Evolutionary conservation across 2,329 filamentous ascomycete species (phyloP).

Genomic region (Colletotrichum sp.): DNA sequence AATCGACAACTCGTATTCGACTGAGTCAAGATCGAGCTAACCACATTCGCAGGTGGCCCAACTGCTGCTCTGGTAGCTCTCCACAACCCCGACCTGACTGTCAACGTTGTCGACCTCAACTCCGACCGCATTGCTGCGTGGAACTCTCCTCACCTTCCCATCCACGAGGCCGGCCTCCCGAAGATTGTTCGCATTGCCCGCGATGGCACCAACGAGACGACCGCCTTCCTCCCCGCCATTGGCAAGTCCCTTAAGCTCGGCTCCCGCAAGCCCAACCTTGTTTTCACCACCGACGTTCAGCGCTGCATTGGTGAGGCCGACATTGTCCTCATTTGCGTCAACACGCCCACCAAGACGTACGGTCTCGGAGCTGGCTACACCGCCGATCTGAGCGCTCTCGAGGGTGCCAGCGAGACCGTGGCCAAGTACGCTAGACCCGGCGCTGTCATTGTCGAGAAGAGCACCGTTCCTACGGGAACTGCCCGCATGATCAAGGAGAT

Average conservation of each 20-base stretch:
- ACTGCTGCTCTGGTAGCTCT: constrained; percentile 77
- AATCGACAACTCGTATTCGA: not conserved
- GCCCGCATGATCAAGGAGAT: constrained; percentile 73
- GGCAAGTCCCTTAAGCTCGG: constrained; percentile 37
- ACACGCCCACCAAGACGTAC: constrained; percentile 77
- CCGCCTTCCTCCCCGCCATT: constrained; percentile 43
- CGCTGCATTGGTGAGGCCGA: constrained; percentile 70
- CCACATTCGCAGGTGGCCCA: constrained; percentile 62
- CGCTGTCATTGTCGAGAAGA: constrained; percentile 82
- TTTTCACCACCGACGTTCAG: constrained; percentile 74
- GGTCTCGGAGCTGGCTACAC: constrained; percentile 74
- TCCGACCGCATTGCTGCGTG: constrained; percentile 70
- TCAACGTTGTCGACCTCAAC: constrained; percentile 79
- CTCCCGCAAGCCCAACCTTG: constrained; percentile 66
- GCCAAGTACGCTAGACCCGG: constrained; percentile 69
- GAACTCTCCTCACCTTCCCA: constrained; percentile 76
- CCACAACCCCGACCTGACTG: constrained; percentile 72
- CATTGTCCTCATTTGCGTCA: constrained; percentile 77
- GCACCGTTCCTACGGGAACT: constrained; percentile 78
- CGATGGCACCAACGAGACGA: constrained; percentile 56
- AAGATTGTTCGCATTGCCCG: constrained; percentile 71
- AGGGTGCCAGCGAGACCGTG: constrained; percentile 71
- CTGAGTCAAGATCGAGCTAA: not conserved
- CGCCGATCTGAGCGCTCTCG: constrained; percentile 75
- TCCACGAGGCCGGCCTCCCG: constrained; percentile 75